Conservation (phyloP, 2,329 filamentous ascomycete species). For the Aspergillus floridensis region DNA sequence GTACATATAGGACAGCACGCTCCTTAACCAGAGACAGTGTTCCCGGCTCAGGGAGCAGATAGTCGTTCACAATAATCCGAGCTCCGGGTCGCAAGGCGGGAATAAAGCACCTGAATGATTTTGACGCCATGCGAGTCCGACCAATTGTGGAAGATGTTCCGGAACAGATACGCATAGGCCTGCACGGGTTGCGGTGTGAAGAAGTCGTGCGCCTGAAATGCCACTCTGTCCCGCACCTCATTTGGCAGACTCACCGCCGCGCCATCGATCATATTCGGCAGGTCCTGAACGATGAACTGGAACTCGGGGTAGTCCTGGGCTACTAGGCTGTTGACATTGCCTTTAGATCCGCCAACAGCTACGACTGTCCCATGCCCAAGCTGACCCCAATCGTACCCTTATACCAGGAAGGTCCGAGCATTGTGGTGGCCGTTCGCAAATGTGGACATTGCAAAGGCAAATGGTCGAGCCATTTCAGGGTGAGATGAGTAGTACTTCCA, state of each 20-base stretch:
- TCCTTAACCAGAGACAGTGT: neutral
- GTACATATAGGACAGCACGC: neutral
- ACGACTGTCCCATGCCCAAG: neutral
- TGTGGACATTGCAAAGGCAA: too few relatives aligned
- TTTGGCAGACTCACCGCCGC: neutral
- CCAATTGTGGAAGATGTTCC: conserved; percentile 4
- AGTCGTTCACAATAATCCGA: neutral
- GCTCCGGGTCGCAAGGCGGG: neutral
- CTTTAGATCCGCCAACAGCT: neutral
- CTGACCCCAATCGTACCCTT: too few relatives aligned
- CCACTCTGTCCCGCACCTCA: neutral
- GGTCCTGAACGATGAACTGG: neutral
- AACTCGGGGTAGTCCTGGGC: neutral
- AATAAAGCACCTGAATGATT: neutral
- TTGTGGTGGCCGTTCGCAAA: too few relatives aligned
- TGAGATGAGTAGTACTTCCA: too few relatives aligned
- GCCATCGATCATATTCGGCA: neutral
- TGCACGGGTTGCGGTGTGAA: neutral
- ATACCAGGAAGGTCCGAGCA: too few relatives aligned
- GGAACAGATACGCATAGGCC: conserved; percentile 2
- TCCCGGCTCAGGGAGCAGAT: neutral
- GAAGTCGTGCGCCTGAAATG: conserved; percentile 4
- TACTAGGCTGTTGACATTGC: neutral
- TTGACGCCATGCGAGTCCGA: neutral
- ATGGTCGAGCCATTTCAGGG: too few relatives aligned